Percentiles rank a stretch among this genome's conserved stretches.
Evolutionary conservation across 2,329 filamentous ascomycete species (phyloP).

Genomic region (Nigrograna mackinnonii): DNA sequence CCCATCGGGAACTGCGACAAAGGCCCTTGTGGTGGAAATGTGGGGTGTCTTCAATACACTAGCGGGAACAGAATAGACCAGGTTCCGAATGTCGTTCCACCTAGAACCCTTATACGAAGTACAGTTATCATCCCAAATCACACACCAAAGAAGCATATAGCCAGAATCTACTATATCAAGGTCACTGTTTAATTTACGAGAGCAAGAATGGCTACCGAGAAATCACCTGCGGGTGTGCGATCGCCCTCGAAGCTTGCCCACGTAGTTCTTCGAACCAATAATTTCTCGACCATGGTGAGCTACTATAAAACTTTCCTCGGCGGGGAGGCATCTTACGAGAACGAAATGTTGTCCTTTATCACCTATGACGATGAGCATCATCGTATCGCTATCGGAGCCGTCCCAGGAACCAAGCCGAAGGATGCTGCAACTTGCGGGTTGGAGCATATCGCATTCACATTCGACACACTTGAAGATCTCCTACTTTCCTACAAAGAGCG

Average conservation of each 20-base stretch:
- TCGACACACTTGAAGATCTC: slow-evolving; percentile 39
- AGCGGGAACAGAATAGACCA: no score
- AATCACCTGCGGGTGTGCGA: no score
- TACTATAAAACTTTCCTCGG: slow-evolving; percentile 46
- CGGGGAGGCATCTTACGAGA: slow-evolving; percentile 29
- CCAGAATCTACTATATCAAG: no score
- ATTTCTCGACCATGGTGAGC: slow-evolving; percentile 34
- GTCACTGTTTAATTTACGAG: no score
- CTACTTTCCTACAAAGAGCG: slow-evolving; percentile 41
- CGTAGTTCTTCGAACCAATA: slow-evolving; percentile 29
- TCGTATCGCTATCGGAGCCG: slow-evolving; percentile 47
- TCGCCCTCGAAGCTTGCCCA: slow-evolving; percentile 22
- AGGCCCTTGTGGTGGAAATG: no score
- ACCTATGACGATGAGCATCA: slow-evolving; percentile 55
- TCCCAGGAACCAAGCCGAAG: slow-evolving; percentile 26
- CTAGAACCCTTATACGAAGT: no score
- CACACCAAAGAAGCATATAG: no score
- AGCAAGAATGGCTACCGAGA: no score
- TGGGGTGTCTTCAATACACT: no score
- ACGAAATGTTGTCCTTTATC: slow-evolving; percentile 40
- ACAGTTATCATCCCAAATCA: no score
- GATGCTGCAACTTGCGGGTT: slow-evolving; percentile 33
- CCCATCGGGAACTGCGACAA: no score
- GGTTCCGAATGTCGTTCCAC: no score
- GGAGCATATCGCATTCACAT: slow-evolving; percentile 49